Percentiles rank a stretch among this genome's conserved stretches.
Conservation (phyloP, 2,329 filamentous ascomycete genomes). For the Verticillium klebahnii region DNA sequence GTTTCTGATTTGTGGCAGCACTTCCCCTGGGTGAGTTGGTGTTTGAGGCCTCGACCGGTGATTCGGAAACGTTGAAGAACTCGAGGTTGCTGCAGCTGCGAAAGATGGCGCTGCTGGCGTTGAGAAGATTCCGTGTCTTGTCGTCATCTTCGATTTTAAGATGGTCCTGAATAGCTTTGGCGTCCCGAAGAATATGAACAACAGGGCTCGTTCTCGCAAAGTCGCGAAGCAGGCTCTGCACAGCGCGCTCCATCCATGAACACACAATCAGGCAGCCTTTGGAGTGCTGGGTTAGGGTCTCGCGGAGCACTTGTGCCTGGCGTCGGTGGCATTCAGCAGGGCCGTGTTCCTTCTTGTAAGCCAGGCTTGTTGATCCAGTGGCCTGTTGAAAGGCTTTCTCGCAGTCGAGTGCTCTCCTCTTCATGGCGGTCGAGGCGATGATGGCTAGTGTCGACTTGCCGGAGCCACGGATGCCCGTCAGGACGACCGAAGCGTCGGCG, state of each 20-base stretch:
- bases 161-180: slow-evolving; percentile 59
- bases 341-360: slow-evolving; percentile 61
- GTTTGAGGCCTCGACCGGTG: slow-evolving; percentile 21
- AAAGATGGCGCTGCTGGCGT: slow-evolving; percentile 53
- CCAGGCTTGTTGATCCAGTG: slow-evolving; percentile 56
- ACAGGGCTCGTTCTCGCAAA: slow-evolving; percentile 64
- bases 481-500: slow-evolving; percentile 62
- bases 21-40: neutral
- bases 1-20: slow-evolving; percentile 15
- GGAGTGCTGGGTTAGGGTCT: slow-evolving; percentile 53
- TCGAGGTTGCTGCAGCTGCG: slow-evolving; percentile 67
- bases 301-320: slow-evolving; percentile 58
- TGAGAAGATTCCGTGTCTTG: slow-evolving; percentile 54
- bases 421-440: slow-evolving; percentile 68
- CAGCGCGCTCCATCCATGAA: slow-evolving; percentile 63
- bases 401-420: slow-evolving; percentile 63
- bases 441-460: slow-evolving; percentile 74
- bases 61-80: slow-evolving; percentile 70
- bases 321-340: slow-evolving; percentile 56
- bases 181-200: slow-evolving; percentile 64
- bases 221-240: slow-evolving; percentile 55
- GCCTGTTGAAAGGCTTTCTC: slow-evolving; percentile 63
- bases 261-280: slow-evolving; percentile 66
- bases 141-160: slow-evolving; percentile 51
- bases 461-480: slow-evolving; percentile 68